Conservation (phyloP, 192 early-diverging fungal genomes). For the Neocallimastix lanati region DNA sequence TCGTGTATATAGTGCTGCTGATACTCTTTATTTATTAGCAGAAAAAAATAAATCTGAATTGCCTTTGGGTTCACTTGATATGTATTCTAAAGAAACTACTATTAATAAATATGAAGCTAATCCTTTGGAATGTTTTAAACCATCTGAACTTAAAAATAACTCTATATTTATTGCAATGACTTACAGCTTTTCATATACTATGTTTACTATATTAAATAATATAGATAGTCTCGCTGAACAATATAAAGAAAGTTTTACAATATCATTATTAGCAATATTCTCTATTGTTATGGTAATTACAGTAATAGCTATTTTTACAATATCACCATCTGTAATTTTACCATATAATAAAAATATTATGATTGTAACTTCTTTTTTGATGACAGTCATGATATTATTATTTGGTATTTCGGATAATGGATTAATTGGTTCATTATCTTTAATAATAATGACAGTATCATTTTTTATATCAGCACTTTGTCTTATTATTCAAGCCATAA, state of each 20-base stretch:
- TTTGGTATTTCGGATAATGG: neutral
- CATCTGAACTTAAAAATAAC: neutral
- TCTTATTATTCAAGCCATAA: neutral
- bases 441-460: neutral
- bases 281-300: neutral
- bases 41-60: neutral
- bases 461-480: neutral
- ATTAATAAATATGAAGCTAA: neutral
- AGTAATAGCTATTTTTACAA: neutral
- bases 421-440: neutral
- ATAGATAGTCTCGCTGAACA: neutral
- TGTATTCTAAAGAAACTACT: neutral
- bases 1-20: neutral
- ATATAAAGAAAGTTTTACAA: neutral
- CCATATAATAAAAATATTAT: neutral
- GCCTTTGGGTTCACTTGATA: neutral
- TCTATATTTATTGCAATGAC: neutral
- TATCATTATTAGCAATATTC: neutral
- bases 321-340: neutral
- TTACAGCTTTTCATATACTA: neutral
- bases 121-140: neutral
- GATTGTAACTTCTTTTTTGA: neutral
- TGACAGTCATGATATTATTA: neutral
- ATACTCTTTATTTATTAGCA: neutral
- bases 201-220: neutral